Conservation (phyloP, 108 stramenopile genomes). For the Seminavis robusta region DNA sequence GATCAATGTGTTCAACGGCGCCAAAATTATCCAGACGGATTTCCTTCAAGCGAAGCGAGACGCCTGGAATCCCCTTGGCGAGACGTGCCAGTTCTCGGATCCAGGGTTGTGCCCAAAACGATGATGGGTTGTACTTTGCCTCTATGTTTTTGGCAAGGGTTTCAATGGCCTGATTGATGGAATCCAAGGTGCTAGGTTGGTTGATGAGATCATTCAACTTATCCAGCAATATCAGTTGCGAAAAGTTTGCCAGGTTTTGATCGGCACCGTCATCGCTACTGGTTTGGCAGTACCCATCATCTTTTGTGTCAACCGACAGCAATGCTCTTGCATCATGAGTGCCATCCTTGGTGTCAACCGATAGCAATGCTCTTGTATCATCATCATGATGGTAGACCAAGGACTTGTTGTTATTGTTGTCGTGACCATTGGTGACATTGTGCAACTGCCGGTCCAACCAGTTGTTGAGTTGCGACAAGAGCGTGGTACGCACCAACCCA, state of each 20-base stretch:
- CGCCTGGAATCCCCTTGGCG: not conserved
- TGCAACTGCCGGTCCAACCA: not conserved
- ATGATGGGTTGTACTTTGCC: not conserved
- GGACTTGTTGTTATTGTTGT: not conserved
- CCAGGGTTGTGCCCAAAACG: not conserved
- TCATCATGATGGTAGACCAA: too few relatives aligned
- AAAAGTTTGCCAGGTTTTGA: constrained; percentile 18
- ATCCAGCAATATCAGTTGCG: constrained; percentile 20
- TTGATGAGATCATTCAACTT: constrained; percentile 45
- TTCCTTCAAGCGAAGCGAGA: constrained; percentile 9
- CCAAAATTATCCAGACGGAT: constrained; percentile 16
- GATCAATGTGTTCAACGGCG: too few relatives aligned
- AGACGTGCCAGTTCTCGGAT: constrained; percentile 9
- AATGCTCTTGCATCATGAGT: constrained; percentile 4
- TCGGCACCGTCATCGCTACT: not conserved
- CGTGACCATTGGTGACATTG: not conserved
- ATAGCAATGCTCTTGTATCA: not conserved
- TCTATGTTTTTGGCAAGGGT: constrained; percentile 33
- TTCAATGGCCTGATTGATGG: constrained; percentile 42
- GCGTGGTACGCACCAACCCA: constrained; percentile 19
- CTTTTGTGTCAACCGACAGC: not conserved
- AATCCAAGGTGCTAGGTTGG: constrained; percentile 10
- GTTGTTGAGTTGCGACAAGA: not conserved
- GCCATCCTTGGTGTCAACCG: not conserved
- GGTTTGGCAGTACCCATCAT: not conserved